Base-by-base conservation (phyloP, 257 asterid genomes). In the Gentiana macrophylla region DNA sequence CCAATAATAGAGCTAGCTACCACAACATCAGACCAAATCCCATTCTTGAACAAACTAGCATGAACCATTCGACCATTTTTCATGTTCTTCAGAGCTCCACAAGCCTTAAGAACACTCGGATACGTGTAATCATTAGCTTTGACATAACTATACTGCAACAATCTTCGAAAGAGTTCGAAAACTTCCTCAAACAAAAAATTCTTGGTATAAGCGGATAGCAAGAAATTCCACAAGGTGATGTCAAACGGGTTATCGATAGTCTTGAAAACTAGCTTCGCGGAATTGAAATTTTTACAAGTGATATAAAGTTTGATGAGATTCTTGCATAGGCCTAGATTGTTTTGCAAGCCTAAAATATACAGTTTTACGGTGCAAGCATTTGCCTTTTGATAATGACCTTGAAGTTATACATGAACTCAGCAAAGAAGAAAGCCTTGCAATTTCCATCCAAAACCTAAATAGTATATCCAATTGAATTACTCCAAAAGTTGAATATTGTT, bases 41-140 rank as follows among this genome's bases (percentile, higher is more conserved):
- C 94, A n/a, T 44, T 51, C 63, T 84, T 86, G 4, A 74, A 12
- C 78, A 81, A 66, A 46, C 66, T 77, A 61, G 70, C 55, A 53
- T 86, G 95, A 11, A 77, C 62, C 75, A 47, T 71, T 77, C 68
- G 72, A 50, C 94, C 94, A 51, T 33, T 60, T 61, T 54, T 76
- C 8, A 70, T 65, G 55, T 76, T 76, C 63, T 64, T 72, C 46
- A 84, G 56, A 35, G 83, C 89, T 24, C 83, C 66, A 67, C 94
- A 81, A 45, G 94, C 95, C 75, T 86, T 86, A 60, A 86, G 70
- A 62, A 84, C 72, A 66, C 92, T 84, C 38, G 95, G 94, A 49
- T 77, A 86, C 10, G 94, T 84, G 64, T 77, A 86, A 59, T 77
- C 67, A 55, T 84, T 83, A 8, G 95, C 83, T 67, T 74, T 79